Base-by-base conservation (phyloP, 1,139 yeast genomes). In the Neolecta irregularis region DNA sequence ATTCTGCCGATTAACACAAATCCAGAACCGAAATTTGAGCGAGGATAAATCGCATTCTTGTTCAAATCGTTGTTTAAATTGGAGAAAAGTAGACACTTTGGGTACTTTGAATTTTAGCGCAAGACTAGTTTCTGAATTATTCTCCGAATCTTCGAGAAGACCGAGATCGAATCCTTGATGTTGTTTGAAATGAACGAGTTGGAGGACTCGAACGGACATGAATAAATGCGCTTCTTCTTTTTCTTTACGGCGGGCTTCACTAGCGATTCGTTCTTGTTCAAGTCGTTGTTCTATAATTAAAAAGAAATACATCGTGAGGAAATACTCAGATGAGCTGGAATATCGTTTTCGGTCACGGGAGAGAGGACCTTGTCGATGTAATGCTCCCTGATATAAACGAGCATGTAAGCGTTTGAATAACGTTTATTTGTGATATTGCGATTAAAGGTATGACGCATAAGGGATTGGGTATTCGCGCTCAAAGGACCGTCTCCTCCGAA, bases 341-440 rank as follows among this genome's bases (percentile, higher is more conserved):
- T 69, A 39, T 68, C 72, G 4, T 56, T 58, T 12, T 72, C 75
- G 15, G 63, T 59, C 7, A 65, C 66, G 0, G 66, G 69, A 5
- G 73, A 73, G 41, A 88, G 62, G 13, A 85, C 65, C 6, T 65
- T 66, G 2, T 62, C 63, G 33, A 74, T 57, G 26, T 67, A 68
- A 5, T 67, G 58, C 50, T 78, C 74, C 37, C 93, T 69, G 44
- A 85, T 69, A 53, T 88, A 88, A 2, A 88, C 98, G 58, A 88
- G 68, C 99, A 88, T 88, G 53, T 88, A 88, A 3, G 98, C 98
- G 34, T 92, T 80, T 0, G 95, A 83, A 32, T 80, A 88, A 37
- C 93, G 70, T 47, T 81, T 69, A 12, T 20, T 20, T 7, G 21
- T 20, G 15, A 24, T 6, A 16, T 28, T 28, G 12, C 31, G 31